Conservation (phyloP, 441 rosid genomes). For the Euphorbia celastroides region DNA sequence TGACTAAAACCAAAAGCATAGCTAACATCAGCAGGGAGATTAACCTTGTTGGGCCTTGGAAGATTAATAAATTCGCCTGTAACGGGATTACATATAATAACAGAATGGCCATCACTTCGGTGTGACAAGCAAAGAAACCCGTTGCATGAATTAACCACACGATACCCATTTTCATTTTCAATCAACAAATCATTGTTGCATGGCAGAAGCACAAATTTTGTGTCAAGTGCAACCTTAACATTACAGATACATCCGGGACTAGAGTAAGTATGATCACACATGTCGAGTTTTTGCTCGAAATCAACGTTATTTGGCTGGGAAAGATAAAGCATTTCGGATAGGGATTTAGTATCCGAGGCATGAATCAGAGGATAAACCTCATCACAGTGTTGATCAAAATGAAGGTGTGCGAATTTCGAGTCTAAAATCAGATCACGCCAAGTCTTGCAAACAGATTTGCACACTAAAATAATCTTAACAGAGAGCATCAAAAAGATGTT, state of each 20-base stretch:
- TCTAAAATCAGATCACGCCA: neutral
- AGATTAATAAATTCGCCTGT: conserved; percentile 4
- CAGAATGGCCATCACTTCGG: neutral
- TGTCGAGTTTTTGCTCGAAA: neutral
- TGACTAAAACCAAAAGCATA: too few relatives aligned
- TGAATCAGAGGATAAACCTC: conserved; percentile 4
- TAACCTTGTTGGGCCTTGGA: too few relatives aligned
- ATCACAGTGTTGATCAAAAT: neutral
- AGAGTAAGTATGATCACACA: neutral
- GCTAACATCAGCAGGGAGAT: too few relatives aligned
- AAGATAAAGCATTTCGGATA: conserved; percentile 10
- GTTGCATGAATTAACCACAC: conserved; percentile 5
- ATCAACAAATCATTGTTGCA: neutral
- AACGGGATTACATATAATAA: conserved; percentile 3
- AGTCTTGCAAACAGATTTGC: too few relatives aligned
- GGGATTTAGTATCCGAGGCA: neutral
- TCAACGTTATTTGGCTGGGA: too few relatives aligned
- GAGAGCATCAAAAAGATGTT: neutral
- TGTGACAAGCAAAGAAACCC: conserved; percentile 1
- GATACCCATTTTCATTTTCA: neutral
- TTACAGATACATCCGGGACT: too few relatives aligned
- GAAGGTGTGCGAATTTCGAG: conserved; percentile 6
- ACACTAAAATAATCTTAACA: neutral
- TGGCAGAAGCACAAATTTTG: conserved; percentile 5
- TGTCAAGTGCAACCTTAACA: conserved; percentile 6